Base-by-base conservation (phyloP, 495 filamentous ascomycete genomes). In the Podospora anserina region DNA sequence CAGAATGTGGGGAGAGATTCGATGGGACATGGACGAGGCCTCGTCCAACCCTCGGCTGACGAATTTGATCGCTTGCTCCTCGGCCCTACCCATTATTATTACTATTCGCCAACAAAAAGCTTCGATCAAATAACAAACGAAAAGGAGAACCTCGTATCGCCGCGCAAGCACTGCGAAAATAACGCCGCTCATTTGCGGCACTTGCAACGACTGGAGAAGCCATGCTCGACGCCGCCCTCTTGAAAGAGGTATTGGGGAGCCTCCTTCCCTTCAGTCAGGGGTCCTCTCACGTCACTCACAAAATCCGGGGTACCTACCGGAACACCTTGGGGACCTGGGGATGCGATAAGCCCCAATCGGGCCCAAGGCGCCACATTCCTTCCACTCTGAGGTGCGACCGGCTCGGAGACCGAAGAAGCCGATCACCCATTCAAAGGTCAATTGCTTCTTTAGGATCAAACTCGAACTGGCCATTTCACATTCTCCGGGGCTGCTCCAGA, bases 241-340 rank as follows among this genome's bases (percentile, higher is more conserved):
- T 56, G 63, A 54, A 32, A 32, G 64, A 55, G 54, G 39, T 30
- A 26, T 59, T 60, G 30, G 64, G 64, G 49, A 66, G 27, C 39
- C 28, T 49, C 39, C 7, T 49, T 49, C 39, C 39, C 13, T 49
- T 49, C 9, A 15, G 55, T 28, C 64, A 60, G 64, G 55, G 44
- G 39, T 27, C 30, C 53, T 30, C 53, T 30, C 53, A 58, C 64
- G 20, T 59, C 64, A 64, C 15, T 30, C 56, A 39, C 61, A 60
- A 49, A 65, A 69, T 69, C 67, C 67, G 67, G 67, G 67, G 67
- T 69, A 69, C 9, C 9, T 49, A 49, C 39, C 13, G 7, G 39
- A 49, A 16, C 39, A 49, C 13, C 39, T 11, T 11, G 34, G 34
- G 34, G 34, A 11, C 34, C 39, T 49, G 39, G 39, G 39, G 39